Percentiles rank a stretch among this genome's conserved stretches.
phyloP scores from a whole-genome alignment of 768 basidiomycete genomes.

The Leccinum barrowsii region DNA sequence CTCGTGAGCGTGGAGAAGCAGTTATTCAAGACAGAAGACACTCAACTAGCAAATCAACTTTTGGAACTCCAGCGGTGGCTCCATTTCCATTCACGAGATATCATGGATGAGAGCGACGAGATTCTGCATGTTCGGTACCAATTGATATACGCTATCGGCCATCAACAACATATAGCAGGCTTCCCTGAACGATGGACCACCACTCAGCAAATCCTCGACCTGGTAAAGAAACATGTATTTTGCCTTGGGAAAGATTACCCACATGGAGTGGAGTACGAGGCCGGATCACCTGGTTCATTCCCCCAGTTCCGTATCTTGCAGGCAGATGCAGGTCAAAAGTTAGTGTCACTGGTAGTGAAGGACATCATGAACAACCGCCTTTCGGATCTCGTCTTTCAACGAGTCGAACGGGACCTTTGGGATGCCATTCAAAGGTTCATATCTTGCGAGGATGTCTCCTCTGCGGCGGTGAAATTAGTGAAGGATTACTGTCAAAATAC shows the following conservation, averaged over 20 bases:
- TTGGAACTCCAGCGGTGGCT: slow-evolving; percentile 28
- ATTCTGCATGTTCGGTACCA: slow-evolving; percentile 36
- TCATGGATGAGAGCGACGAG: slow-evolving; percentile 32
- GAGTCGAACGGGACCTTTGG: not conserved
- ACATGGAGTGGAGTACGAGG: slow-evolving; percentile 19
- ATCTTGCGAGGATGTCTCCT: slow-evolving; percentile 5
- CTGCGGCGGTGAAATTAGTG: not conserved
- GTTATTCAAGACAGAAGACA: not conserved
- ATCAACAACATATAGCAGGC: slow-evolving; percentile 25
- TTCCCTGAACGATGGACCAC: slow-evolving; percentile 35
- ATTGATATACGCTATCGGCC: slow-evolving; percentile 35
- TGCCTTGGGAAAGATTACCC: slow-evolving; percentile 6
- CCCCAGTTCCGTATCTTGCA: slow-evolving; percentile 24
- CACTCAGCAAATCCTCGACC: slow-evolving; percentile 28
- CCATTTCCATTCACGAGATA: slow-evolving; percentile 23
- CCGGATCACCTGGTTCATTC: slow-evolving; percentile 16
- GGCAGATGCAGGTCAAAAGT: slow-evolving; percentile 1
- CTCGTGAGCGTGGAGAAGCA: slow-evolving; percentile 43
- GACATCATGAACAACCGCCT: slow-evolving; percentile 16
- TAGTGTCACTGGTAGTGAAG: slow-evolving; percentile 13
- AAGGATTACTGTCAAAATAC: slow-evolving; percentile 1
- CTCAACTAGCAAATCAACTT: slow-evolving; percentile 13
- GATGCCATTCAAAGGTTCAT: slow-evolving; percentile 24
- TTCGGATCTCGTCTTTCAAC: slow-evolving; percentile 15
- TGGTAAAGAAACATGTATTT: slow-evolving; percentile 19